Evolutionary conservation across 2,329 filamentous ascomycete genomes (phyloP), one percentile per base, ranked within the genome.

Genomic region (Xylariaceae sp.): DNA sequence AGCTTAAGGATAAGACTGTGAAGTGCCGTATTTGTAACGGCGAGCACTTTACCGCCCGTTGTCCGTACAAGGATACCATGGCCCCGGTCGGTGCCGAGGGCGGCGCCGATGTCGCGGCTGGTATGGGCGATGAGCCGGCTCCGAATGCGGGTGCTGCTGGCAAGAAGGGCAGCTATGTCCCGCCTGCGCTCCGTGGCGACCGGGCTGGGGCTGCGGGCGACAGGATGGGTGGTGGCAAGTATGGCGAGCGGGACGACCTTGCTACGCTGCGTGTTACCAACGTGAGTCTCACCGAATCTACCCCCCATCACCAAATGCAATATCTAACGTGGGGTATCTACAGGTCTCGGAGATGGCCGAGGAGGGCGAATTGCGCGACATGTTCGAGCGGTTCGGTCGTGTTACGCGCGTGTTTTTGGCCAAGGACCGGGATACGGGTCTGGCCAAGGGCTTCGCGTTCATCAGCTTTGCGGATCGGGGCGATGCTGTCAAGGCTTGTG

Each of bases 21-120:
- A 97, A 97, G 85, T 99, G 94, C 79, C 89, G 94, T 83, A 97
- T 99, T 75, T 99, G 94, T 81, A 90, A 88, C 74, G 94, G 93
- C 74, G 94, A 99, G 82, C 94, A 99, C 86, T 99, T 97, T 83
- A 99, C 94, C 48, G 93, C 93, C 68, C 88, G 94, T 76, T 99
- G 94, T 86, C 94, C 94, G 42, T 99, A 96, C 88, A 99, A 97
- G 82, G 94, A 97, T 75, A 99, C 93, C 70, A 97, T 99, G 92
- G 92, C 93, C 42, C 94, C 90, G 44, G 85, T 92, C 62, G 86
- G 87, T 67, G 85, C 86, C 74, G 79, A 77, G 58, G 74, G 73
- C 52, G 73, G 70, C 51, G 73, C 73, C 37, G 81, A 87, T 64
- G 77, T 78, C 34, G 83, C 80, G 39, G 81, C 80, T 53, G 82